Conservation (phyloP, 2,329 filamentous ascomycete genomes). For the Pseudocercospora ulei region DNA sequence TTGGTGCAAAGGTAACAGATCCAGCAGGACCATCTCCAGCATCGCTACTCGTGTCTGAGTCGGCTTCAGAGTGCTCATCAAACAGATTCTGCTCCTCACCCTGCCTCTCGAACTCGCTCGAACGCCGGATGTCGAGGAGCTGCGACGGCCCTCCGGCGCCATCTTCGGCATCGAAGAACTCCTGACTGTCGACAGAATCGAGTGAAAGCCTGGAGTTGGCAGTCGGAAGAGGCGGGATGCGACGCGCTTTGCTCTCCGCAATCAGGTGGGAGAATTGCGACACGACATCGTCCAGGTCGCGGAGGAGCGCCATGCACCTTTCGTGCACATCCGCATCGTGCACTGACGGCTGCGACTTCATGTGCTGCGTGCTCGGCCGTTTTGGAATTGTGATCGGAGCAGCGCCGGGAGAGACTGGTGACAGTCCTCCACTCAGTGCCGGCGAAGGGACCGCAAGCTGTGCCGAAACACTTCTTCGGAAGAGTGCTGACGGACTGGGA, state of each 20-base stretch:
- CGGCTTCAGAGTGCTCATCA: conserved; percentile 42
- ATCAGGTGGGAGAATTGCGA: conserved; percentile 71
- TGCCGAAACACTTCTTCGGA: conserved; percentile 45
- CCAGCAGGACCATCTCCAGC: conserved; percentile 39
- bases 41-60: conserved; percentile 56
- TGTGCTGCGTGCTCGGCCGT: conserved; percentile 23
- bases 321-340: conserved; percentile 55
- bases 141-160: conserved; percentile 50
- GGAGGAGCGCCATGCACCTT: conserved; percentile 71
- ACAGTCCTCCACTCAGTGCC: conserved; percentile 17
- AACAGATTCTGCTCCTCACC: conserved; percentile 47
- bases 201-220: conserved; percentile 55
- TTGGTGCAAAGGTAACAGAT: conserved; percentile 19
- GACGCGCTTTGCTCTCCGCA: conserved; percentile 66
- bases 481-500: conserved; percentile 37
- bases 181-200: conserved; percentile 70
- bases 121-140: conserved; percentile 63
- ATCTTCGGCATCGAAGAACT: conserved; percentile 88
- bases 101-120: conserved; percentile 59
- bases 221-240: conserved; percentile 45
- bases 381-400: conserved; percentile 35
- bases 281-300: conserved; percentile 74
- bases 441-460: conserved; percentile 45
- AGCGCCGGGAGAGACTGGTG: conserved; percentile 30
- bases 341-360: conserved; percentile 18